Conservation (phyloP, 179 eudicot genomes). For the Vitellaria paradoxa region DNA sequence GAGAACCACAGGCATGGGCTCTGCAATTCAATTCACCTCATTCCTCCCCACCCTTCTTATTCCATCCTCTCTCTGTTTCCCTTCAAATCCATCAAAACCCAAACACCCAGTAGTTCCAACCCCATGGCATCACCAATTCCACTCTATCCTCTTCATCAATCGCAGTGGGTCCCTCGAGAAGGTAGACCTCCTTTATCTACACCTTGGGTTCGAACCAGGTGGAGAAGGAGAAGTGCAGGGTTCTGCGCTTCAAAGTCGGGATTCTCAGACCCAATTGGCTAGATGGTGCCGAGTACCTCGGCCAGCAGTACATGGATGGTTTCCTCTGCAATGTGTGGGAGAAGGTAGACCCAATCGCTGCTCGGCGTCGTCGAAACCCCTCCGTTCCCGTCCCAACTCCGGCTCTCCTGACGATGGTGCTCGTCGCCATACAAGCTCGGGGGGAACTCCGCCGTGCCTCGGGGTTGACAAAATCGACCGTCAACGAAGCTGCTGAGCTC, state of each 20-base stretch:
- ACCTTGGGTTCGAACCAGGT: constrained; percentile 16
- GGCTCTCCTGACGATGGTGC: constrained; percentile 15
- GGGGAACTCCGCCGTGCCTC: constrained; percentile 36
- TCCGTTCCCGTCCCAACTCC: constrained; percentile 31
- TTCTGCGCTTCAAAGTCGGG: constrained; percentile 26
- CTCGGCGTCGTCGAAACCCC: constrained; percentile 25
- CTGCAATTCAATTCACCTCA: neutral
- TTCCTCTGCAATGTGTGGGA: constrained; percentile 50
- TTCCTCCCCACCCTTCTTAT: neutral
- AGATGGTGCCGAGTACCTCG: constrained; percentile 42
- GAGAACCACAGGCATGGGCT: too few species aligned
- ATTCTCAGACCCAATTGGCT: constrained; percentile 52
- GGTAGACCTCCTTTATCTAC: constrained; percentile 33
- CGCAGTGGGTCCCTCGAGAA: constrained; percentile 25
- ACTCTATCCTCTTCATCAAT: constrained; percentile 39
- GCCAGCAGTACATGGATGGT: constrained; percentile 34
- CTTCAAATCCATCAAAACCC: neutral
- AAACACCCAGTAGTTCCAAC: constrained; percentile 4
- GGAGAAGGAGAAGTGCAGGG: constrained; percentile 16
- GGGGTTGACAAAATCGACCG: constrained; percentile 36
- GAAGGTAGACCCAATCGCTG: constrained; percentile 43
- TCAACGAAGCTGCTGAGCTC: constrained; percentile 49
- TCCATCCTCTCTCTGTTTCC: neutral
- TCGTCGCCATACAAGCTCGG: constrained; percentile 29
- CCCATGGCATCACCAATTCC: constrained; percentile 48